Evolutionary conservation across 768 basidiomycete species (phyloP).

Genomic region (Rhizopogon vulgaris): DNA sequence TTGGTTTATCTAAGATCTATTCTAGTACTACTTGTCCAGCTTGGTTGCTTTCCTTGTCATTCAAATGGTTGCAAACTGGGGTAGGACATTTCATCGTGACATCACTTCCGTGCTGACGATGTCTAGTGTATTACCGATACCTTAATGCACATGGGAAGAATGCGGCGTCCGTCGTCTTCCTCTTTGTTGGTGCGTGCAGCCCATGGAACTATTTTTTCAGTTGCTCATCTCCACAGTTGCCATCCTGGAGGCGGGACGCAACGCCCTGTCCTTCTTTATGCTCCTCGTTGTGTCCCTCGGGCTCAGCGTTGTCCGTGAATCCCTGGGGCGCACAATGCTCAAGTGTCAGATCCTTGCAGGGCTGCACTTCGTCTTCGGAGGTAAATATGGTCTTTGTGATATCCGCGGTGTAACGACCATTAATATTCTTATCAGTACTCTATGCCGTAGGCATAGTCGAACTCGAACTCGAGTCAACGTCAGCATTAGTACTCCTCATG

Average conservation of each 20-base stretch:
- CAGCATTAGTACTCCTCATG: constrained; percentile 74
- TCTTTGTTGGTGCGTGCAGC: constrained; percentile 71
- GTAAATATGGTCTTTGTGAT: constrained; percentile 41
- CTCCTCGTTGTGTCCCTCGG: constrained; percentile 90
- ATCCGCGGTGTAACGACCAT: neutral
- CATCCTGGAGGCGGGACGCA: constrained; percentile 91
- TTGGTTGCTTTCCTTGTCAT: constrained; percentile 81
- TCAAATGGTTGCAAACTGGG: constrained; percentile 93
- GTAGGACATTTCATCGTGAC: constrained; percentile 30
- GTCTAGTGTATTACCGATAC: constrained; percentile 84
- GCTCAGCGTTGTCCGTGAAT: constrained; percentile 85
- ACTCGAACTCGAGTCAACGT: constrained; percentile 86
- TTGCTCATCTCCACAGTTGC: constrained; percentile 50
- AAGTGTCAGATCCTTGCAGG: constrained; percentile 76
- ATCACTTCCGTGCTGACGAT: constrained; percentile 5
- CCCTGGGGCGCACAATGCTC: constrained; percentile 78
- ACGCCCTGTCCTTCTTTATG: constrained; percentile 93
- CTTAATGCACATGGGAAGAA: constrained; percentile 82
- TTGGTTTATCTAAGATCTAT: constrained; percentile 1
- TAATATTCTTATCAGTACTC: constrained; percentile 45
- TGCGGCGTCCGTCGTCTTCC: constrained; percentile 76
- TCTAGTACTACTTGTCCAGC: constrained; percentile 85
- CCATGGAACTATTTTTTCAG: neutral
- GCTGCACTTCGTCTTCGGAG: constrained; percentile 90
- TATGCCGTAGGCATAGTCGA: constrained; percentile 95